Evolutionary conservation across 306 rosid genomes (phyloP), one percentile per base, ranked within the genome.

Genomic region (Lotus japonicus): DNA sequence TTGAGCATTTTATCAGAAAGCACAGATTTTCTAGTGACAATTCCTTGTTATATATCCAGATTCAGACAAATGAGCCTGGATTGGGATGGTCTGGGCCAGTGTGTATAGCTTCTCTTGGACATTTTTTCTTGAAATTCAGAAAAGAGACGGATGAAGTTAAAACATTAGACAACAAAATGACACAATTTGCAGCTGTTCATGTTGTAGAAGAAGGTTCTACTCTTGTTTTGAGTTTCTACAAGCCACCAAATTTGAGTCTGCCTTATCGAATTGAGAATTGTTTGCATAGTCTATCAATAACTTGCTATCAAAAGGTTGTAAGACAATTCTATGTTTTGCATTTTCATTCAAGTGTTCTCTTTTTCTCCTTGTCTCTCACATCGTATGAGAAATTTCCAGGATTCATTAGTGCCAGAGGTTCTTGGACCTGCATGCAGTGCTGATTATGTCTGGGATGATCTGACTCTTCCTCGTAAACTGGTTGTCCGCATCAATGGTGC

Each of bases 391-490:
- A 77, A 74, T 73, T 82, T 75, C 43, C 87, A 94, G 98, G 97
- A 77, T 70, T 78, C 79, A 10, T 58, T 62, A 26, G 90, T 88
- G 82, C 84, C 84, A 11, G 98, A 94, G 77, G 80, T 94, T 80
- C 92, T 94, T 71, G 86, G 89, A 72, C 79, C 96, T 46, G 75
- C 71, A 26, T 70, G 84, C 59, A 78, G 75, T 46, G 83, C 82
- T 61, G 86, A 90, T 85, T 94, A 84, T 88, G 96, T 88, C 58
- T 94, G 98, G 98, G 98, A 88, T 88, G 95, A 94, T 77, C 43
- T 85, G 58, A 90, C 94, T 73, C 95, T 86, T 82, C 97, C 96
- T 7, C 98, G 59, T 70, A 85, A 66, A 64, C 70, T 94, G 74
- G 87, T 86, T 64, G 76, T 90, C 79, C 84, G 74, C 70, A 81